Conservation (phyloP, 192 early-diverging fungal species). For the Entomortierella lignicola region DNA sequence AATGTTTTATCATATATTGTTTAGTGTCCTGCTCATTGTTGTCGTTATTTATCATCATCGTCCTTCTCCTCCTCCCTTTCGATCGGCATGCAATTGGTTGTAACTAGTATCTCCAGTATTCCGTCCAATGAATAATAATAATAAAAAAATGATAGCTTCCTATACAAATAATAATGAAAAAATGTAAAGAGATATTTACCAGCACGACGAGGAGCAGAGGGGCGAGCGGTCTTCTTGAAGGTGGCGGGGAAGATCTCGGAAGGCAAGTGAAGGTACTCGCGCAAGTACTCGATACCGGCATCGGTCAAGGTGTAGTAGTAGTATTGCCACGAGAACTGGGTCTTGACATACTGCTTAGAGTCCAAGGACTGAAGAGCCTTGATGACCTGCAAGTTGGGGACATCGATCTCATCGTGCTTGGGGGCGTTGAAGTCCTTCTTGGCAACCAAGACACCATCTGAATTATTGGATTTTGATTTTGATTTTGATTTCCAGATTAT, state of each 20-base stretch:
- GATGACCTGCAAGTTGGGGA: constrained; percentile 99
- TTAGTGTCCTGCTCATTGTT: too few species aligned
- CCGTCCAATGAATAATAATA: too few species aligned
- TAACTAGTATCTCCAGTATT: too few species aligned
- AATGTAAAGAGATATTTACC: constrained; percentile 54
- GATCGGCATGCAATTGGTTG: too few species aligned
- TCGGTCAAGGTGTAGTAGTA: constrained; percentile 99
- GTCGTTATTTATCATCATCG: too few species aligned
- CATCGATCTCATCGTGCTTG: constrained; percentile 95
- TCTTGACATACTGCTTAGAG: constrained; percentile 94
- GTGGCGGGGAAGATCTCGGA: constrained; percentile 97
- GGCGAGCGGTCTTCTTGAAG: constrained; percentile 94
- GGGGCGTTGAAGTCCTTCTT: constrained; percentile 98
- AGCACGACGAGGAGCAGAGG: constrained; percentile 74
- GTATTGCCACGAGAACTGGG: constrained; percentile 99
- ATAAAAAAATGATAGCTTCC: too few species aligned
- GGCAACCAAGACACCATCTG: constrained; percentile 98
- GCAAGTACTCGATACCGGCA: constrained; percentile 97
- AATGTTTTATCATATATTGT: too few species aligned
- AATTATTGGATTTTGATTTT: constrained; percentile 46
- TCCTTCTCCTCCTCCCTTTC: too few species aligned
- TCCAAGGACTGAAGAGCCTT: constrained; percentile 97
- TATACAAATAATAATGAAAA: too few species aligned
- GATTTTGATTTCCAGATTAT: not conserved
- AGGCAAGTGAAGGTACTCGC: constrained; percentile 97